Conservation (phyloP, 345 rosid genomes). For the Cardamine occulta region DNA sequence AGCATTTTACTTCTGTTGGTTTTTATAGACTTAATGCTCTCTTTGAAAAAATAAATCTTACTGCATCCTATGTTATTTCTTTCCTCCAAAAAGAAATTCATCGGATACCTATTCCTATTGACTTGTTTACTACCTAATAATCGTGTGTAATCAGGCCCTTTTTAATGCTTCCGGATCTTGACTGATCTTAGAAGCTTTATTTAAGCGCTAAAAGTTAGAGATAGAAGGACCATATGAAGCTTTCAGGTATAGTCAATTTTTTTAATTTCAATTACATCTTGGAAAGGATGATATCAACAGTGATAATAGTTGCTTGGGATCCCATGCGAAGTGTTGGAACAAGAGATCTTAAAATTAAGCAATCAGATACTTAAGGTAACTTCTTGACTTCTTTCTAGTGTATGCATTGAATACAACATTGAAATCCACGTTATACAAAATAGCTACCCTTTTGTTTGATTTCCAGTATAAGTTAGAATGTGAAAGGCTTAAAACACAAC, state of each 20-base stretch:
- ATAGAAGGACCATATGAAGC: conserved; percentile 88
- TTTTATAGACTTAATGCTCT: conserved; percentile 9
- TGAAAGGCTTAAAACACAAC: conserved; percentile 82
- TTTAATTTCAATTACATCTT: conserved; percentile 10
- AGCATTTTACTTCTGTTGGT: conserved; percentile 10
- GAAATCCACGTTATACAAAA: conserved; percentile 3
- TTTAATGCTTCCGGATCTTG: conserved; percentile 63
- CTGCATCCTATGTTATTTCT: conserved; percentile 3
- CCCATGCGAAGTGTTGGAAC: conserved; percentile 90
- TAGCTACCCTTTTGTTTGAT: conserved; percentile 22
- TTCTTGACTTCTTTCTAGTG: conserved; percentile 10
- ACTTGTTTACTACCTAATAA: background rate
- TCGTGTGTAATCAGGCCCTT: conserved; percentile 37
- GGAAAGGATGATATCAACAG: conserved; percentile 17
- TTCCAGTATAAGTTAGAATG: conserved; percentile 86
- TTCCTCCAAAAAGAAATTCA: background rate
- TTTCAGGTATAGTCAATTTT: conserved; percentile 61
- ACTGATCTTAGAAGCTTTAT: conserved; percentile 92
- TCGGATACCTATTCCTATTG: background rate
- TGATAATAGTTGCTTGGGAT: conserved; percentile 61
- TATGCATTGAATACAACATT: background rate
- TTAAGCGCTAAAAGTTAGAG: conserved; percentile 91
- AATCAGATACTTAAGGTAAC: conserved; percentile 90
- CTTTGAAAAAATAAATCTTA: background rate
- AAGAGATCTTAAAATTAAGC: conserved; percentile 81